phyloP scores from a whole-genome alignment of 768 basidiomycete species.

The Coprinopsis sp. region DNA sequence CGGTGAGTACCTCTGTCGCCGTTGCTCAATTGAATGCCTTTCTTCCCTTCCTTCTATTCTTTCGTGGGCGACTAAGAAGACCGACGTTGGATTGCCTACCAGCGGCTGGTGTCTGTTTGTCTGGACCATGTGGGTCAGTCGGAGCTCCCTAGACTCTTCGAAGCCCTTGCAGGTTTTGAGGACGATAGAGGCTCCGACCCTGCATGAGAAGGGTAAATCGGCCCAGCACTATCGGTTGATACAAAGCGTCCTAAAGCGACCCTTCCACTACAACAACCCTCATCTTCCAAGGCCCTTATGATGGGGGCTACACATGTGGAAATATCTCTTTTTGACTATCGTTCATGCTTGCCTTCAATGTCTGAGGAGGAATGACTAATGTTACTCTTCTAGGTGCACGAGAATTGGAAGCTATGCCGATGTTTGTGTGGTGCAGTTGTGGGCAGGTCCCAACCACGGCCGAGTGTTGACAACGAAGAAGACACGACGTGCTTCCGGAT shows the following conservation, averaged over 20 bases:
- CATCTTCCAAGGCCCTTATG: conserved; percentile 59
- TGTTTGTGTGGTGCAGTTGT: conserved; percentile 84
- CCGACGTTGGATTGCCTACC: conserved; percentile 62
- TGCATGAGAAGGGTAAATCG: conserved; percentile 25
- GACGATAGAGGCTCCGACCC: conserved; percentile 15
- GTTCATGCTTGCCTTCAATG: conserved; percentile 7
- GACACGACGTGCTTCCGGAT: conserved; percentile 55
- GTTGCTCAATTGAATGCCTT: conserved; percentile 7
- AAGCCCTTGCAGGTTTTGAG: conserved; percentile 64
- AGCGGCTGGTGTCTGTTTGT: conserved; percentile 41
- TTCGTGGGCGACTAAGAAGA: conserved; percentile 85
- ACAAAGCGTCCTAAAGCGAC: conserved; percentile 86
- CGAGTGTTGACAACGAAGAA: conserved; percentile 22
- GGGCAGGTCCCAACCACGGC: conserved; percentile 62
- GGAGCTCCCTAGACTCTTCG: conserved; percentile 17
- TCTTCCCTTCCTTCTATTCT: conserved; percentile 9
- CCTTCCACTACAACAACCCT: conserved; percentile 83
- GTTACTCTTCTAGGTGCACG: conserved; percentile 39
- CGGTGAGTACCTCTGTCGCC: conserved; percentile 45
- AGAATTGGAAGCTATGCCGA: conserved; percentile 60
- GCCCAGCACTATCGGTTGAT: conserved; percentile 70
- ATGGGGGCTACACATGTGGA: conserved; percentile 87
- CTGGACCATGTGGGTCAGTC: conserved; percentile 12
- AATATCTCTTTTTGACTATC: conserved; percentile 45
- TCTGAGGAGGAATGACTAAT: conserved; percentile 10